Evolutionary conservation across 2,329 filamentous ascomycete genomes (phyloP), one percentile per base, ranked within the genome.

Genomic region (Juglanconis sp.): DNA sequence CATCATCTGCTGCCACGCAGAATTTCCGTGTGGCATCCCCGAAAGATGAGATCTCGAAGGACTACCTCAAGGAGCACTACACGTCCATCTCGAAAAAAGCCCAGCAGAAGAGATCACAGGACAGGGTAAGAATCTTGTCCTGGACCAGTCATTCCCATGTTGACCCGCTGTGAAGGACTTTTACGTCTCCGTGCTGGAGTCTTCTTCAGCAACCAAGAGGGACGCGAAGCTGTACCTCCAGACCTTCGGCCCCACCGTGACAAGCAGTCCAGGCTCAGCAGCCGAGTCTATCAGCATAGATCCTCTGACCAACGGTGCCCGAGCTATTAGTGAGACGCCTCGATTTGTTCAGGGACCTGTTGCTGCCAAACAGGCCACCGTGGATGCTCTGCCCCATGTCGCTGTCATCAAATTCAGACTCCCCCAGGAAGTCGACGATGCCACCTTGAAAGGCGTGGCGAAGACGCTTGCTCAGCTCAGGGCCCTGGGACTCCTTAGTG

Each of bases 221-320:
- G 95, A 99, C 77, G 92, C 93, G 52, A 93, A 90, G 74, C 87
- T 91, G 42, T 99, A 97, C 71, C 82, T 99, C 15, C 89, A 95
- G 67, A 93, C 92, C 63, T 96, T 97, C 72, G 87, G 86, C 53
- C 75, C 77, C 8, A 63, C 71, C 5, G 59, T 59, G 66, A 72
- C 69, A 65, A 72, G 69, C 57, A 64, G 65, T 53, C 64, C 57
- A 57, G 58, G 61, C 68, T 66, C 59, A 59, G 52, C 51, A 31
- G 32, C 62, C 30, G 49, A 60, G 36, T 57, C 50, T 44, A 57
- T 56, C 17, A 38, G 56, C 8, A 53, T 63, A 13, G 59, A 58
- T n/a, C 61, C 61, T 7, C 24, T 63, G 34, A 63, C 53, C 10
- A 65, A 71, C 17, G 65, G 65, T 17, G 69, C 72, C n/a, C 67